phyloP scores from a whole-genome alignment of 148 eudicot species.

The Agrostemma githago region DNA sequence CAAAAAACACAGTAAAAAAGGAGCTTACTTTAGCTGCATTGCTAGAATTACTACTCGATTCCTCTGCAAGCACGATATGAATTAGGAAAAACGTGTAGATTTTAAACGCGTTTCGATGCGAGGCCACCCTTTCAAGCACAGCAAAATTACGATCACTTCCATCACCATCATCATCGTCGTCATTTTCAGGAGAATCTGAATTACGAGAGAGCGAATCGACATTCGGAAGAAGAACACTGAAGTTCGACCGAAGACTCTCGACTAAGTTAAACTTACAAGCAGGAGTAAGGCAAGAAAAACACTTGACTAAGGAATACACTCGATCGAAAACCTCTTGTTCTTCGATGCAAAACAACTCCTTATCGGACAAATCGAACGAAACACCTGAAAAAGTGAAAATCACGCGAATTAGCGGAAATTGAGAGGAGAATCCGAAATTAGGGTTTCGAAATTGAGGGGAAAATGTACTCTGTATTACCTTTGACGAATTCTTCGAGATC shows the following conservation, averaged over 20 bases:
- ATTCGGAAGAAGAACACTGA: conserved; percentile 86
- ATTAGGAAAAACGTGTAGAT: conserved; percentile 76
- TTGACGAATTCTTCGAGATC: conserved; percentile 89
- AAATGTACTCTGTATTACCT: conserved; percentile 29
- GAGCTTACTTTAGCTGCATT: conserved; percentile 49
- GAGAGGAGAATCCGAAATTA: conserved; percentile 2
- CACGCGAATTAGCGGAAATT: neutral
- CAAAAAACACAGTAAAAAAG: neutral
- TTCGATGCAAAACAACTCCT: conserved; percentile 78
- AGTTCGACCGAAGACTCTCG: conserved; percentile 69
- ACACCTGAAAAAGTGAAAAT: conserved; percentile 67
- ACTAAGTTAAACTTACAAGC: conserved; percentile 60
- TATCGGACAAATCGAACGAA: conserved; percentile 70
- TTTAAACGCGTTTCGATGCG: conserved; percentile 77
- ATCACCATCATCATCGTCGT: conserved; percentile 16
- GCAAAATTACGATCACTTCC: conserved; percentile 27
- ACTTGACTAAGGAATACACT: conserved; percentile 70
- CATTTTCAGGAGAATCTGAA: conserved; percentile 27
- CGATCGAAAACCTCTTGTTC: conserved; percentile 85
- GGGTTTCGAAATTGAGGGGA: conserved; percentile 23
- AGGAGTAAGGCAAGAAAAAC: conserved; percentile 43
- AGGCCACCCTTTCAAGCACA: conserved; percentile 51
- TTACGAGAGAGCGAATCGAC: conserved; percentile 58
- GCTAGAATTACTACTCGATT: conserved; percentile 32
- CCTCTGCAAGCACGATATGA: conserved; percentile 59